A percentile compares a stretch with the other conserved stretches of the same genome.
Evolutionary conservation across 768 basidiomycete genomes (phyloP).

Genomic region (Boletus patriciae): DNA sequence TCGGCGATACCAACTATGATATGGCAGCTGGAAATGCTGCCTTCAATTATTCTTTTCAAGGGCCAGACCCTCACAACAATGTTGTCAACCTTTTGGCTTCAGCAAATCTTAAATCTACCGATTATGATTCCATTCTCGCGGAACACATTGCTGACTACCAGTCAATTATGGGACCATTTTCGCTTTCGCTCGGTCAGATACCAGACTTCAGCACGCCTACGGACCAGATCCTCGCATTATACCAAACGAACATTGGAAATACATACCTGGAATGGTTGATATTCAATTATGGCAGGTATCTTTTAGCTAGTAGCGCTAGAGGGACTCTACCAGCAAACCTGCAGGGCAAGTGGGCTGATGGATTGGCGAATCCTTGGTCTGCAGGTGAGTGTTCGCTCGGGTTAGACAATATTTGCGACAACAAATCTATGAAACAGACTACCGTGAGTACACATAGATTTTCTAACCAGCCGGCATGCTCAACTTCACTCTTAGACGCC

Average conservation of each 20-base stretch:
- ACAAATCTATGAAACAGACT: constrained; percentile 35
- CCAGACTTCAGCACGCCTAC: constrained; percentile 55
- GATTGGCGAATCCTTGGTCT: constrained; percentile 55
- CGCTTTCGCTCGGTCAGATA: constrained; percentile 58
- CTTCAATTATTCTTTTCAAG: constrained; percentile 61
- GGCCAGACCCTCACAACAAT: constrained; percentile 54
- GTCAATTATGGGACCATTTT: constrained; percentile 46
- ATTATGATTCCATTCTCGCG: constrained; percentile 43
- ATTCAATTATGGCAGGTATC: constrained; percentile 72
- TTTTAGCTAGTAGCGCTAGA: constrained; percentile 60
- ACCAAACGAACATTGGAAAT: constrained; percentile 55
- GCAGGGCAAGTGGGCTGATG: constrained; percentile 72
- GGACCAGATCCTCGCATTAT: constrained; percentile 53
- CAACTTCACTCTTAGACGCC: constrained; percentile 45
- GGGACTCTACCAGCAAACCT: constrained; percentile 68
- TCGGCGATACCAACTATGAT: constrained; percentile 70
- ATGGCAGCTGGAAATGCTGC: constrained; percentile 58
- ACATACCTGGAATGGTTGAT: constrained; percentile 70
- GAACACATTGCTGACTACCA: constrained; percentile 55
- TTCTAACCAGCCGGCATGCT: neutral
- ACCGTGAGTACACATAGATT: constrained; percentile 37
- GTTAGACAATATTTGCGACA: neutral
- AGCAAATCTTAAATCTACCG: constrained; percentile 16
- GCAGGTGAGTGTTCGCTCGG: constrained; percentile 44
- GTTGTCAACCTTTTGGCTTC: constrained; percentile 42